phyloP scores from a whole-genome alignment of 2,329 filamentous ascomycete species.

The Pleomassaria siparia region DNA sequence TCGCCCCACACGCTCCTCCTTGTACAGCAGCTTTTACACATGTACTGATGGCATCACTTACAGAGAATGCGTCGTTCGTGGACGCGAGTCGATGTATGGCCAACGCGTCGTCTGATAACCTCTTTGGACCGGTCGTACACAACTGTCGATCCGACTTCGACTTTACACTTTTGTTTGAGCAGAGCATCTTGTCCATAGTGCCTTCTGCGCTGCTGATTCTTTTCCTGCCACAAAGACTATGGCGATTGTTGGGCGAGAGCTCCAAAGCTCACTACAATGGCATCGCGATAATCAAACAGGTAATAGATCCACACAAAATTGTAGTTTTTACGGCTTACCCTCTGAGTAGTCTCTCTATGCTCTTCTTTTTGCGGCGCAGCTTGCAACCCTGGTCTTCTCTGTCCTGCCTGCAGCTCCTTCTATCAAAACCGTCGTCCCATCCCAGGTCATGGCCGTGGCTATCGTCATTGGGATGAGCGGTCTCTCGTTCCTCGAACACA shows the following conservation, averaged over 20 bases:
- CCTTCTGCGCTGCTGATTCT: slow-evolving; percentile 5
- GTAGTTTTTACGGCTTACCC: not conserved
- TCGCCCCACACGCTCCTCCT: too few species aligned
- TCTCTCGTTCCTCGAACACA: slow-evolving; percentile 8
- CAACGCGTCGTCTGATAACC: not conserved
- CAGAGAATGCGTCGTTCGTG: not conserved
- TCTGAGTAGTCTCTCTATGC: slow-evolving; percentile 4
- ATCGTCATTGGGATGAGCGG: slow-evolving; percentile 4
- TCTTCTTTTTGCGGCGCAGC: slow-evolving; percentile 4
- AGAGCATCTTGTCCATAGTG: slow-evolving; percentile 4
- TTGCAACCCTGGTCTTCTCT: slow-evolving; percentile 3
- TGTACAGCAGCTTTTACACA: too few species aligned
- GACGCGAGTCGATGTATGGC: not conserved
- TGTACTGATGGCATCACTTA: not conserved
- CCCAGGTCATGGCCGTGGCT: not conserved
- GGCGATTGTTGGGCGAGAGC: slow-evolving; percentile 3
- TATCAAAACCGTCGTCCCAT: slow-evolving; percentile 2
- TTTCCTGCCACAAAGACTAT: slow-evolving; percentile 2
- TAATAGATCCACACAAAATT: not conserved
- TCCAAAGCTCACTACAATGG: slow-evolving; percentile 3
- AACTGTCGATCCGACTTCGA: slow-evolving; percentile 4
- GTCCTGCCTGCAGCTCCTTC: not conserved
- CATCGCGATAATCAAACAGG: slow-evolving; percentile 3
- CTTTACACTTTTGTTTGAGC: slow-evolving; percentile 10
- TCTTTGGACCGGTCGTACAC: slow-evolving; percentile 6